phyloP scores from a whole-genome alignment of 2,329 filamentous ascomycete species.

The Fusarium denticulatum region DNA sequence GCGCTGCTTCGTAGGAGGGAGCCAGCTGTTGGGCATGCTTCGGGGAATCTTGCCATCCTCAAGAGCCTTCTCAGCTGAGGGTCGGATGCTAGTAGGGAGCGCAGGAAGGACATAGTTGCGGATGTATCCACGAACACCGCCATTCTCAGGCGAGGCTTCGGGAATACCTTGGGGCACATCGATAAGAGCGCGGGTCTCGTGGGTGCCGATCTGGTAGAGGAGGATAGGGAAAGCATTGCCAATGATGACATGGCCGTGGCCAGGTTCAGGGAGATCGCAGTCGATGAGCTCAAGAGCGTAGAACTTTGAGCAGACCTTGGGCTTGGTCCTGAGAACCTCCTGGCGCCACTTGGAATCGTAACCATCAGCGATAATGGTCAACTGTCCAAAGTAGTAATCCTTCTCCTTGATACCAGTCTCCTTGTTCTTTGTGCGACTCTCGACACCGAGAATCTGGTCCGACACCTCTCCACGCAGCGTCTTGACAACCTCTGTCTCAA shows the following conservation, averaged over 20 bases:
- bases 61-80: slow-evolving; percentile 79
- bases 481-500: slow-evolving; percentile 87
- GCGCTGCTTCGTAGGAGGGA: slow-evolving; percentile 75
- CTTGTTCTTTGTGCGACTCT: slow-evolving; percentile 72
- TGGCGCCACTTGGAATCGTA: slow-evolving; percentile 94
- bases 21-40: slow-evolving; percentile 95
- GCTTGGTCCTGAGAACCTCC: slow-evolving; percentile 75
- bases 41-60: slow-evolving; percentile 78
- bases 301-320: slow-evolving; percentile 95
- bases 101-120: slow-evolving; percentile 80
- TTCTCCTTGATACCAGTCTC: slow-evolving; percentile 63
- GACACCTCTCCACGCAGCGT: slow-evolving; percentile 76
- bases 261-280: slow-evolving; percentile 76
- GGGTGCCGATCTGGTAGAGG: slow-evolving; percentile 95
- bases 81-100: slow-evolving; percentile 76
- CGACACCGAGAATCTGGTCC: slow-evolving; percentile 83
- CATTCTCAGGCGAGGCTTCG: slow-evolving; percentile 75
- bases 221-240: slow-evolving; percentile 80
- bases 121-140: slow-evolving; percentile 88
- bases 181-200: slow-evolving; percentile 89
- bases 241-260: slow-evolving; percentile 89
- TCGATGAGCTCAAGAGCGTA: slow-evolving; percentile 94
- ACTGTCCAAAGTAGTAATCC: slow-evolving; percentile 86
- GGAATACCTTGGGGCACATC: slow-evolving; percentile 84
- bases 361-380: slow-evolving; percentile 92